Conservation (phyloP, 805 yeast species). For the Candida odintsovae region DNA sequence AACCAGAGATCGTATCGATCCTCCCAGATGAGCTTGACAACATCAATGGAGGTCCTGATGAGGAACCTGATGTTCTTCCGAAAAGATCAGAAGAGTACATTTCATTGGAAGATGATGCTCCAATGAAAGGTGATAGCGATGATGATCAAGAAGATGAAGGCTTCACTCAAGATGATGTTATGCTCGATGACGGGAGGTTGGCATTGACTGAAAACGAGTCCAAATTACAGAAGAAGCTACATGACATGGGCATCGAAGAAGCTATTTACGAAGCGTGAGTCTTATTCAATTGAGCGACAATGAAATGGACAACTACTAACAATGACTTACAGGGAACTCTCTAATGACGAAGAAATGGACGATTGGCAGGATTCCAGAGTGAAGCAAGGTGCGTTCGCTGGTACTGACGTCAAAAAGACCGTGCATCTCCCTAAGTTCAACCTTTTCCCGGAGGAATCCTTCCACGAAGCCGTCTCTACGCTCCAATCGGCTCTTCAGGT, state of each 20-base stretch:
- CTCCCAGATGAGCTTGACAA: neutral
- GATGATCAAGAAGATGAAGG: slow-evolving; percentile 18
- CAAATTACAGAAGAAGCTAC: slow-evolving; percentile 20
- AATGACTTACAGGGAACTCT: slow-evolving; percentile 10
- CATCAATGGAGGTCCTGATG: neutral
- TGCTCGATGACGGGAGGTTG: slow-evolving; percentile 19
- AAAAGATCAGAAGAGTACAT: neutral
- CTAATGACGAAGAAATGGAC: slow-evolving; percentile 17
- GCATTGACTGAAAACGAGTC: slow-evolving; percentile 26
- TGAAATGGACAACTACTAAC: slow-evolving; percentile 7
- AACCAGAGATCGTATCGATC: neutral
- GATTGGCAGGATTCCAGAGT: slow-evolving; percentile 17
- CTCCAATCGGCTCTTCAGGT: neutral
- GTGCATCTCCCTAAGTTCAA: slow-evolving; percentile 6
- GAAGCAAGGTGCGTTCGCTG: slow-evolving; percentile 10
- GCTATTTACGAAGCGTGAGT: slow-evolving; percentile 27
- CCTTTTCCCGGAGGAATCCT: slow-evolving; percentile 3
- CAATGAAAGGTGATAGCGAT: slow-evolving; percentile 17
- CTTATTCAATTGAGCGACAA: neutral
- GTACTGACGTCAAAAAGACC: neutral
- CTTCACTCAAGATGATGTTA: slow-evolving; percentile 4
- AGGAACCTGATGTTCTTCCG: neutral
- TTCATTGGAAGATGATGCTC: slow-evolving; percentile 4
- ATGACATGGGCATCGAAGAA: slow-evolving; percentile 28
- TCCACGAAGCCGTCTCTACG: neutral